Conservation (phyloP, 2,329 filamentous ascomycete species). For the Colletotrichum sp. region DNA sequence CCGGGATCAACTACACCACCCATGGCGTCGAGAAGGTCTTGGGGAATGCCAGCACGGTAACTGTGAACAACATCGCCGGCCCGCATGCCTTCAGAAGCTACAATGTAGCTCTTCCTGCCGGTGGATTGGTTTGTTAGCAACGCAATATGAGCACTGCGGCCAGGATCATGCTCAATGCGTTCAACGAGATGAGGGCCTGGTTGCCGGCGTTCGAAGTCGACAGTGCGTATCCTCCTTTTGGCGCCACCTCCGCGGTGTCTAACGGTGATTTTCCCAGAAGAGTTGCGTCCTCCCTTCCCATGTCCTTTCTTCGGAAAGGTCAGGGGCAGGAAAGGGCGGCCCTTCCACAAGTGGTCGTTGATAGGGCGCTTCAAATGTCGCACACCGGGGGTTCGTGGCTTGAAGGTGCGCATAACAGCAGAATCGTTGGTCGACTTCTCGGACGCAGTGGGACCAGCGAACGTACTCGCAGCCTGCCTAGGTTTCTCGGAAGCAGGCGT, state of each 20-base stretch:
- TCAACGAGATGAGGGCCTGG: slow-evolving; percentile 89
- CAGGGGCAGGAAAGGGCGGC: slow-evolving; percentile 79
- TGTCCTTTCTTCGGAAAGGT: slow-evolving; percentile 94
- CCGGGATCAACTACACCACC: slow-evolving; percentile 92
- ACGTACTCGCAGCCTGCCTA: slow-evolving; percentile 21
- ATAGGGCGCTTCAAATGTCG: slow-evolving; percentile 90
- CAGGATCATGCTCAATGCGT: slow-evolving; percentile 94
- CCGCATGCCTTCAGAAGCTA: slow-evolving; percentile 93
- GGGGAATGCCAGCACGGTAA: slow-evolving; percentile 87
- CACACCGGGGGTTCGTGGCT: slow-evolving; percentile 88
- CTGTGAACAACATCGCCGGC: slow-evolving; percentile 92
- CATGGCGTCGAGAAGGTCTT: slow-evolving; percentile 88
- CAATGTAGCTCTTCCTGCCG: slow-evolving; percentile 82
- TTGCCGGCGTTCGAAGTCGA: slow-evolving; percentile 83
- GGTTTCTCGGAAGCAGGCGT: slow-evolving; percentile 16
- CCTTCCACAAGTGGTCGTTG: slow-evolving; percentile 98
- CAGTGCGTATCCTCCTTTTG: slow-evolving; percentile 87
- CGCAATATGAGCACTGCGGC: slow-evolving; percentile 91
- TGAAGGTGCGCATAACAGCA: slow-evolving; percentile 79
- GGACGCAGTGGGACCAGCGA: slow-evolving; percentile 20
- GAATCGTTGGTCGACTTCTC: slow-evolving; percentile 35
- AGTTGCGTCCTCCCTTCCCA: slow-evolving; percentile 90
- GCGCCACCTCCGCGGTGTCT: slow-evolving; percentile 91
- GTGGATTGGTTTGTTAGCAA: slow-evolving; percentile 79
- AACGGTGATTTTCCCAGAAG: slow-evolving; percentile 83